A percentile compares a stretch with the other conserved stretches of the same genome.
These are phyloP conservation scores for Ceratobasidium sp. DNA, from an alignment of 1,284 basidiomycete species.

Conservation along the genomic window DNA sequence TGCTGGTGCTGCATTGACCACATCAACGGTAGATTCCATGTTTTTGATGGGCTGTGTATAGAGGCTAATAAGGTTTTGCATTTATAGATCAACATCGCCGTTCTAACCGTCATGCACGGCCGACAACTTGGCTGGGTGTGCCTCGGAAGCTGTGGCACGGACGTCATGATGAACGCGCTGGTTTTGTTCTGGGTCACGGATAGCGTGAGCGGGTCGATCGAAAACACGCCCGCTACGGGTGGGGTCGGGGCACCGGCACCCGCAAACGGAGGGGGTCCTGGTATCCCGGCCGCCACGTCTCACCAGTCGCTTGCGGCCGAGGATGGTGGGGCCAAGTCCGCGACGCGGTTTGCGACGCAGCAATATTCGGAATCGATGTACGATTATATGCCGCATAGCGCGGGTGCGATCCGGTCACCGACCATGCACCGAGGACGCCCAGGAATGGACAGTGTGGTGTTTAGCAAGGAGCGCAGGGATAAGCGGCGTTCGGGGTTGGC, in stretches of 20 bases:
- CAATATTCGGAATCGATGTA: slow-evolving; percentile 20
- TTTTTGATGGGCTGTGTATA: not conserved
- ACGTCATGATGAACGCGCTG: slow-evolving; percentile 57
- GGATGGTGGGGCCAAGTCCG: slow-evolving; percentile 15
- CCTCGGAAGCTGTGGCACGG: slow-evolving; percentile 60
- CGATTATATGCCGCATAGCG: slow-evolving; percentile 7
- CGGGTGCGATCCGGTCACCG: not conserved
- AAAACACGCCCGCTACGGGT: slow-evolving; percentile 26
- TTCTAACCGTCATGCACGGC: slow-evolving; percentile 60
- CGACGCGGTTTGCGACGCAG: not conserved
- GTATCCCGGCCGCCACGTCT: not conserved
- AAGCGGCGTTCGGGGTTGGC: not conserved
- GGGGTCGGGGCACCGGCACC: not conserved
- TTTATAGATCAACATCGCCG: slow-evolving; percentile 56
- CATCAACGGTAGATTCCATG: slow-evolving; percentile 52
- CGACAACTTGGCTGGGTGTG: slow-evolving; percentile 63
- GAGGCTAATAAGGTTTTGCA: not conserved
- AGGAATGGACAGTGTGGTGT: slow-evolving; percentile 13
- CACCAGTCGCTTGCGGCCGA: slow-evolving; percentile 11
- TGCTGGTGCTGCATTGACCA: slow-evolving; percentile 50
- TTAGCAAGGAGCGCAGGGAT: not conserved
- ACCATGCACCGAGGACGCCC: not conserved
- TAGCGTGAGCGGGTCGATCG: not conserved
- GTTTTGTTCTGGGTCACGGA: slow-evolving; percentile 56
- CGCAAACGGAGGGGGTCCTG: not conserved